A percentile compares a stretch with the other conserved stretches of the same genome.
These are phyloP conservation scores for Polytrichum commune DNA, from an alignment of 225 moss, liverwort and hornwort species.

Conservation along the genomic window DNA sequence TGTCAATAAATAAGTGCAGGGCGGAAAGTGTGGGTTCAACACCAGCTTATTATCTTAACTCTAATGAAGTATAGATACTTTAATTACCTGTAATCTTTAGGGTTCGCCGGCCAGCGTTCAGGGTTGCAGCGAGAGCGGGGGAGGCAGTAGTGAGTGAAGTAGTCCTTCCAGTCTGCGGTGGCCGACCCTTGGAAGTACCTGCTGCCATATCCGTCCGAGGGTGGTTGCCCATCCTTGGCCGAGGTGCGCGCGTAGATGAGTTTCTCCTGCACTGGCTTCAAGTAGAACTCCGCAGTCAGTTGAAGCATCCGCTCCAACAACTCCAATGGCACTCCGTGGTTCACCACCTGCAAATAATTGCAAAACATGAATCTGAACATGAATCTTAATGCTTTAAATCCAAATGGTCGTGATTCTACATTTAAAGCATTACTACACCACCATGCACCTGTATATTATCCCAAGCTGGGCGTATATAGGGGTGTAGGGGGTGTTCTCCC, in stretches of 20 bases:
- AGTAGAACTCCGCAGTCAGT: slow-evolving; percentile 14
- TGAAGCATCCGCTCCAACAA: slow-evolving; percentile 15
- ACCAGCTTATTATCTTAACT: no score
- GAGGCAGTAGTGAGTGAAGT: slow-evolving; percentile 9
- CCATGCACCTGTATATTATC: no score
- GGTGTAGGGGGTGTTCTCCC: no score
- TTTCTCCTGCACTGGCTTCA: slow-evolving; percentile 20
- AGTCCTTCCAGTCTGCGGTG: slow-evolving; percentile 21
- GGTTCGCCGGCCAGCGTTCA: slow-evolving; percentile 19
- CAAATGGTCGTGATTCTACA: background rate
- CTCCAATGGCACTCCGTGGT: slow-evolving; percentile 24
- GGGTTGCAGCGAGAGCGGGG: slow-evolving; percentile 22
- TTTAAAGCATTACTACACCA: no score
- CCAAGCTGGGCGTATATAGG: background rate
- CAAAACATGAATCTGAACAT: background rate
- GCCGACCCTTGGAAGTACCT: background rate
- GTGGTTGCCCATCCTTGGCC: background rate
- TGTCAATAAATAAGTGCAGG: no score
- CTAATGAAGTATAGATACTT: no score
- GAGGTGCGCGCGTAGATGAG: slow-evolving; percentile 1
- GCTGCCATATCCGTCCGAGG: slow-evolving; percentile 15
- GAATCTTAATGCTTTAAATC: background rate
- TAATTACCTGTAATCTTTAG: slow-evolving; percentile 16
- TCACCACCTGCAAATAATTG: slow-evolving; percentile 27
- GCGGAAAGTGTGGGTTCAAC: no score